Base-by-base conservation (phyloP, 164 flowering plant species). In the Magnolia changhungtana region DNA sequence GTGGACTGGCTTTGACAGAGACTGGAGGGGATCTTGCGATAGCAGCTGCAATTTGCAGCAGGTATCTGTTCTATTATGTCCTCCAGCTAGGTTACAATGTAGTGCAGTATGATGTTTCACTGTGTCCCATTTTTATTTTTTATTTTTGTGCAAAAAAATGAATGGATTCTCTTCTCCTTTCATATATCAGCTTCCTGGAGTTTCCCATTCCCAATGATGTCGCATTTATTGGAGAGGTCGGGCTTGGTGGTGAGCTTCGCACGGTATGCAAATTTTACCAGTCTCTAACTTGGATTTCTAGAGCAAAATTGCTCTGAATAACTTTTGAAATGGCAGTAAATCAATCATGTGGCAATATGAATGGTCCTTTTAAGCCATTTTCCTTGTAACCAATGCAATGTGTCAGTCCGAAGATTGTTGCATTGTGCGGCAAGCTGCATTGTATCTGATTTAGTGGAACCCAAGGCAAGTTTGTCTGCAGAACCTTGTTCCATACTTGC, bases 21-120 rank as follows among this genome's bases (percentile, higher is more conserved):
- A 92, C 98, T 67, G 92, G 97, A 71, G 98, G 92, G 19, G 99
- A 96, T 88, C 98, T 94, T 83, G 98, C 99, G 21, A 79, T 94
- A 75, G 99, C 97, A 79, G 97, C 90, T 64, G 97, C 99, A 77
- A 92, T 96, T 80, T 94, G 98, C 87, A 94, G 98, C 93, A 94
- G 98, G 99, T 84, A 86, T 37, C 82, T 73, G 10, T 59, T 58
- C 21, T 61, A 37, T 37, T 37, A 3, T 24, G 16, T 72, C 3
- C 61, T 55, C 61, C 11, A 8, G 61, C 61, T 55, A 55, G 18
- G 18, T 55, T 68, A 24, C 4, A 10, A 4, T 37, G 45, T 37
- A 37, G 45, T 37, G 45, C 45, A 3, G 45, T 37, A 3, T 37
- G 45, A 37, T 37, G 45, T 37, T 10, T 11, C 13, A 10, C 4